Evolutionary conservation across 202 grass and related monocot genomes (phyloP).

Genomic region (Thinopyrum obtusiflorum): DNA sequence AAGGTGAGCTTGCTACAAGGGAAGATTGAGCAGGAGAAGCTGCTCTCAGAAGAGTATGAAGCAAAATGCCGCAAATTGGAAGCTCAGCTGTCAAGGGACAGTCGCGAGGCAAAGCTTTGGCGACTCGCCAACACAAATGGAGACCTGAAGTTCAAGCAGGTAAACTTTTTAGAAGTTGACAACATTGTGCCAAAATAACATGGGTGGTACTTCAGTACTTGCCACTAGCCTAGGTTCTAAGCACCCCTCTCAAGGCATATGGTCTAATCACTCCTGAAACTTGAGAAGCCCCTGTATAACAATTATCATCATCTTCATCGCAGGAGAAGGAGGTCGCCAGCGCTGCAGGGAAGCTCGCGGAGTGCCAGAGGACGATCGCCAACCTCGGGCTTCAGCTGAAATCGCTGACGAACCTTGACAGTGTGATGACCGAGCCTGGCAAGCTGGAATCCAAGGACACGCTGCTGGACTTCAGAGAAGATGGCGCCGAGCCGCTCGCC

Average conservation of each 20-base stretch:
- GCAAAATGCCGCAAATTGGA: conserved; percentile 78
- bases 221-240: background rate
- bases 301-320: background rate
- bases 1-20: conserved; percentile 65
- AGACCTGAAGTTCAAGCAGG: conserved; percentile 83
- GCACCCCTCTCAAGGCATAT: background rate
- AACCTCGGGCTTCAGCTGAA: conserved; percentile 82
- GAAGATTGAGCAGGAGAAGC: conserved; percentile 70
- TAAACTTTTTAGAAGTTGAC: conserved; percentile 18
- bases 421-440: conserved; percentile 4
- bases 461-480: conserved; percentile 36
- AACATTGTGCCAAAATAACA: conserved; percentile 13
- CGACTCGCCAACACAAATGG: conserved; percentile 49
- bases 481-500: background rate
- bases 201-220: background rate
- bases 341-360: conserved; percentile 71
- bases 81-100: conserved; percentile 61
- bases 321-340: conserved; percentile 69
- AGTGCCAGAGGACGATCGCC: conserved; percentile 93
- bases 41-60: conserved; percentile 64
- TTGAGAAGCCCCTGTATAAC: background rate
- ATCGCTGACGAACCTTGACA: conserved; percentile 67
- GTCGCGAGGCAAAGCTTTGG: conserved; percentile 50
- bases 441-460: conserved; percentile 32
- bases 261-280: background rate